Evolutionary conservation across 306 rosid species (phyloP).

Genomic region (Cercis canadensis): DNA sequence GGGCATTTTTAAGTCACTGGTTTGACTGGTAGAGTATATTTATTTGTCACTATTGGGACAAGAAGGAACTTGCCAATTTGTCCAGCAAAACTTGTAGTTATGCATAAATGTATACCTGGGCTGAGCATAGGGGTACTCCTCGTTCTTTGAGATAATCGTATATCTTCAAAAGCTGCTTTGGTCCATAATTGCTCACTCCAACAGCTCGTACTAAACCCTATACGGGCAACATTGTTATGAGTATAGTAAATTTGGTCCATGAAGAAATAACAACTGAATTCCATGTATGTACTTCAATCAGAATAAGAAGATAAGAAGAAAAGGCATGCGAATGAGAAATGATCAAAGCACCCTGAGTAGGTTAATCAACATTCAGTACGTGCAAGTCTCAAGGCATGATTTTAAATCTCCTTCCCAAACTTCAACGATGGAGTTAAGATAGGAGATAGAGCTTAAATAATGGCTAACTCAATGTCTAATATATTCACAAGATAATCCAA

Average conservation of each 20-base stretch:
- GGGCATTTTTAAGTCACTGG: neutral
- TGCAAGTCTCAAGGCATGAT: neutral
- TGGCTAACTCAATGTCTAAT: constrained; percentile 2
- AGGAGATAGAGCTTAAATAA: neutral
- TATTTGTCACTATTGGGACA: constrained; percentile 5
- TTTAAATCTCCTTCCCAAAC: neutral
- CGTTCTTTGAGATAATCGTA: constrained; percentile 78
- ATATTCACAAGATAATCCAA: constrained; percentile 26
- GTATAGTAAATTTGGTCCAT: constrained; percentile 8
- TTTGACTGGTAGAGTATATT: constrained; percentile 16
- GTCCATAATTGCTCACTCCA: constrained; percentile 97
- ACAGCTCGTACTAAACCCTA: constrained; percentile 94
- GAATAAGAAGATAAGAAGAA: neutral
- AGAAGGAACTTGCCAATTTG: neutral
- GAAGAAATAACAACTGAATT: constrained; percentile 19
- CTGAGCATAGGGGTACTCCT: constrained; percentile 89
- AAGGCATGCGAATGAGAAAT: constrained; percentile 17
- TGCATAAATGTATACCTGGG: constrained; percentile 62
- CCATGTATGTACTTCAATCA: neutral
- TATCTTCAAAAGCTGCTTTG: constrained; percentile 85
- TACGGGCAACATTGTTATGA: constrained; percentile 33
- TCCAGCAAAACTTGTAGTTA: constrained; percentile 13
- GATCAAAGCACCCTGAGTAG: constrained; percentile 18
- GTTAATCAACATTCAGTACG: constrained; percentile 13
- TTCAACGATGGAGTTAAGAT: constrained; percentile 5